phyloP scores from a whole-genome alignment of 495 filamentous ascomycete genomes.

The Pseudomonodictys pantanalensis region DNA sequence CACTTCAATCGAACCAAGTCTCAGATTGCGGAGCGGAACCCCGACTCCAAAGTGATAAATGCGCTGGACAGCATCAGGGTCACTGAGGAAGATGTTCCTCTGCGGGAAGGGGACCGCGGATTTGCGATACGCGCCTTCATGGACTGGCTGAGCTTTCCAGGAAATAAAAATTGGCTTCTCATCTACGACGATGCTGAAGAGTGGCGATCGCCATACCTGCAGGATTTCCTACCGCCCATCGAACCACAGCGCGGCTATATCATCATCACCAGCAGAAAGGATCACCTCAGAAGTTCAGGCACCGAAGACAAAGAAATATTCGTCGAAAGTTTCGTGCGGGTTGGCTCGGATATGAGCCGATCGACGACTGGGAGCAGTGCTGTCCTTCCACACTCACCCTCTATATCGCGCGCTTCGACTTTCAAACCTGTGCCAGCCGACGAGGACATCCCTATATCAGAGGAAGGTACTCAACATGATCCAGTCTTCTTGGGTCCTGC shows the following conservation, averaged over 20 bases:
- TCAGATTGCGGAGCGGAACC: not conserved
- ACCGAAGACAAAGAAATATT: not conserved
- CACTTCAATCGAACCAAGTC: not conserved
- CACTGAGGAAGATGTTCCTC: not conserved
- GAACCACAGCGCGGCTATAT: not conserved
- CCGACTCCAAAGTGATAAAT: not conserved
- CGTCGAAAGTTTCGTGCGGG: not conserved
- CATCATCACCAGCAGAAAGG: not conserved
- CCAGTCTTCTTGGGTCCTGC: too few species aligned
- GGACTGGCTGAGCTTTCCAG: not conserved
- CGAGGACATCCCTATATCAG: too few species aligned
- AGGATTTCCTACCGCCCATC: not conserved
- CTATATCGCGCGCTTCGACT: too few species aligned
- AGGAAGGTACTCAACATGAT: too few species aligned
- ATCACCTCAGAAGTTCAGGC: not conserved
- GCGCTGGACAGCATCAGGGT: not conserved
- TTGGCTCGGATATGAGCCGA: not conserved
- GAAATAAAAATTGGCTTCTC: constrained; percentile 2
- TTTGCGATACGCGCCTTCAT: not conserved
- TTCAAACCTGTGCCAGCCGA: too few species aligned
- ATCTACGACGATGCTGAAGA: constrained; percentile 3
- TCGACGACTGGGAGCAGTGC: too few species aligned
- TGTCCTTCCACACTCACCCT: too few species aligned
- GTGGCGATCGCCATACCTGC: not conserved
- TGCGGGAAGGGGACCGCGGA: not conserved